These are phyloP conservation scores for Mortierella sp. DNA, from an alignment of 371 early-diverging fungal species.

Conservation along the genomic window DNA sequence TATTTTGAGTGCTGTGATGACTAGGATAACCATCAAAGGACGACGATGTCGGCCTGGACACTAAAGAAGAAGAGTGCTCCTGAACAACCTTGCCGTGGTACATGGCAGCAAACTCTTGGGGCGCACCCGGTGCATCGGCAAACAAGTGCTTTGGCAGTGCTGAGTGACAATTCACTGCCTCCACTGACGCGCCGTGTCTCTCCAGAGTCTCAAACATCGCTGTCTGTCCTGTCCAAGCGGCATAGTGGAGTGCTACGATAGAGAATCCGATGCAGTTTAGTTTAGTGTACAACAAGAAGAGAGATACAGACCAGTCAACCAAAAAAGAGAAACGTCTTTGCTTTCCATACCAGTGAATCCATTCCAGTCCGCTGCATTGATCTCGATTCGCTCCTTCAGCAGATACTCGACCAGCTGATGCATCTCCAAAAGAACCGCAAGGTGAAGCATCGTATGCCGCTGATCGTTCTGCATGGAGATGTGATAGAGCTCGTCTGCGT, in stretches of 20 bases:
- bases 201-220: conserved; percentile 25
- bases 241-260: conserved; percentile 43
- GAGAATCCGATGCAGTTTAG: no score
- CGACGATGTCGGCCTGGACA: neutral
- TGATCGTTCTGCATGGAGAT: conserved; percentile 48
- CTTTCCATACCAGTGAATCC: conserved; percentile 51
- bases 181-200: conserved; percentile 29
- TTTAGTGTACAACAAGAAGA: no score
- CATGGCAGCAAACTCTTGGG: conserved; percentile 27
- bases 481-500: conserved; percentile 30
- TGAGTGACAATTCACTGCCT: conserved; percentile 27
- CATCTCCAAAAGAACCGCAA: conserved; percentile 49
- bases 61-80: neutral
- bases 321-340: no score
- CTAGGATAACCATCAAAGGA: conserved; percentile 7
- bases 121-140: conserved; percentile 10
- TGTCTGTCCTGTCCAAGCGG: conserved; percentile 40
- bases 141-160: conserved; percentile 38
- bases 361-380: conserved; percentile 50
- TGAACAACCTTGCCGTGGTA: conserved; percentile 26
- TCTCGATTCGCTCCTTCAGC: conserved; percentile 40
- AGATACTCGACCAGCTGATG: conserved; percentile 29
- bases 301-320: no score
- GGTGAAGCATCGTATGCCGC: conserved; percentile 44
- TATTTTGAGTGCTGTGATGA: neutral